Base-by-base conservation (phyloP, 2,329 filamentous ascomycete species). In the Colletotrichum higginsianum region DNA sequence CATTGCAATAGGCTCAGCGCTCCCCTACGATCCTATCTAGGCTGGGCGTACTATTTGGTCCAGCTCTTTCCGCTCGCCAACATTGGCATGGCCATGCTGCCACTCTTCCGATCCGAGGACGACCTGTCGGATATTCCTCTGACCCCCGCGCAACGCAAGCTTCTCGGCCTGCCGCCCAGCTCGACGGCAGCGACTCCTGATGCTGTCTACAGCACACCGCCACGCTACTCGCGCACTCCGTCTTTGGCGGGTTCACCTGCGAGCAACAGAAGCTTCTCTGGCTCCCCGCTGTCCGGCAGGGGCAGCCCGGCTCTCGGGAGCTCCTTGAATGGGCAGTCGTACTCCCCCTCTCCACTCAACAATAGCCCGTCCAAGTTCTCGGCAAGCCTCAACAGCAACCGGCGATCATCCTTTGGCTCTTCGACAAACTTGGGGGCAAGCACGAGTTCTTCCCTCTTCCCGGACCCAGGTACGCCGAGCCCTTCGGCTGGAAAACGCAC, bases 41-140 rank as follows among this genome's bases (percentile, higher is more conserved):
- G 80, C 72, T 87, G 84, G 82, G 75, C 82, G 3, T 88, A 85
- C 79, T 82, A 85, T 65, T 67, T 81, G 8, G 60, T 88, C 21
- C 87, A 93, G 74, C 69, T 88, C 12, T 75, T 93, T 2, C 91
- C 92, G 3, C 75, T 93, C 60, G 81, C 92, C 77, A 97, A 97
- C 82, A 93, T 97, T 64, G 79, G 85, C 73, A 77, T 91, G 66
- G 93, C 94, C 47, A 84, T 94, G 68, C 85, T 90, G 56, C 96
- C 96, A 2, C 87, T 98, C 15, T 82, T 94, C 77, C 89, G 91
- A 74, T 86, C 88, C 53, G 87, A 87, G 75, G 96, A 98, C 81
- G 89, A 95, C 74, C 88, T 98, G 74, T 86, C 91, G 81, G 96
- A 99, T 80, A 97, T 99, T 61, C 91, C 96, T 73, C 88, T 99